phyloP scores from a whole-genome alignment of 371 early-diverging fungal genomes.

The Mortierella sp. region DNA sequence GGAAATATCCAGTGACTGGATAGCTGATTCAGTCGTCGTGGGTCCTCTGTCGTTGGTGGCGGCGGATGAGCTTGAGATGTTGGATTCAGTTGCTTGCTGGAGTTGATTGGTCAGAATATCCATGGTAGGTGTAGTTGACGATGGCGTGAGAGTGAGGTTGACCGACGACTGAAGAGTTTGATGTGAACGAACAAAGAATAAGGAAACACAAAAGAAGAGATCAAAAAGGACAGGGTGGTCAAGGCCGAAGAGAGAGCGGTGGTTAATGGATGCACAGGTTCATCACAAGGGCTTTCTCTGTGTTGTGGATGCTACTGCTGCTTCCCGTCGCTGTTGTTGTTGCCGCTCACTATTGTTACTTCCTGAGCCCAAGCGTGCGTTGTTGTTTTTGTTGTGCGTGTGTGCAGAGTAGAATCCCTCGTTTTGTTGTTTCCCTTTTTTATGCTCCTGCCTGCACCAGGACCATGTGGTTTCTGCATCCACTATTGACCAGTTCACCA shows the following conservation, averaged over 20 bases:
- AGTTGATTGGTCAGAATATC: constrained; percentile 19
- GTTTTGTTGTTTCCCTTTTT: neutral
- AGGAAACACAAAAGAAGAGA: neutral
- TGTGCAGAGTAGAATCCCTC: neutral
- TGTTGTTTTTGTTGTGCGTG: neutral
- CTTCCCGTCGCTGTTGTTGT: neutral
- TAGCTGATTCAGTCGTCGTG: constrained; percentile 23
- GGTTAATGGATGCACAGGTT: constrained; percentile 8
- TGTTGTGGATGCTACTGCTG: neutral
- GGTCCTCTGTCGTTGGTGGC: neutral
- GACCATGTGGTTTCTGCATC: constrained; percentile 11
- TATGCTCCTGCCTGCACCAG: neutral
- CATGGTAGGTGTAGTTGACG: constrained; percentile 14
- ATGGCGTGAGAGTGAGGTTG: constrained; percentile 33
- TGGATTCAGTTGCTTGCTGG: constrained; percentile 20
- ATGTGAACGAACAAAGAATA: neutral
- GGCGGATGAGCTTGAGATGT: constrained; percentile 23
- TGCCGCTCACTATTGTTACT: constrained; percentile 8
- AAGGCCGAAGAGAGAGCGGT: neutral
- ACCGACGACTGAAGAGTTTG: constrained; percentile 5
- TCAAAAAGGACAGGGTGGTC: neutral
- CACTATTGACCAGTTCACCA: neutral
- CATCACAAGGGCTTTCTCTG: constrained; percentile 5
- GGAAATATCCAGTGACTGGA: constrained; percentile 15
- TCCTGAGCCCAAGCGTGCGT: constrained; percentile 7